phyloP scores from a whole-genome alignment of 2,329 filamentous ascomycete genomes.

The Metarhizium rileyi region DNA sequence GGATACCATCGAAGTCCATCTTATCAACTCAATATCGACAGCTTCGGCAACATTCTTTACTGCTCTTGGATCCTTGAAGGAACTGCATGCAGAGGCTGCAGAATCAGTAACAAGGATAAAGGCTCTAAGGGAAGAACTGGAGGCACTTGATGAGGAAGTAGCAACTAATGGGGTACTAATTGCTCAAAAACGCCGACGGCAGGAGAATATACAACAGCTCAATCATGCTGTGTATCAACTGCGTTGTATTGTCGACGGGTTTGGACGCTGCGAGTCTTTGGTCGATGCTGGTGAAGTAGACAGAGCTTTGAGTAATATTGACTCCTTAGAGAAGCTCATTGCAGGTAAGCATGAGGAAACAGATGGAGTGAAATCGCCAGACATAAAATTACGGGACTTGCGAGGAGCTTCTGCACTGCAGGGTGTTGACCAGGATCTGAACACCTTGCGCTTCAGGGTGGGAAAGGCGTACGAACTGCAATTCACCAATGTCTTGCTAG shows the following conservation, averaged over 20 bases:
- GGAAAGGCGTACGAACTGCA: conserved; percentile 78
- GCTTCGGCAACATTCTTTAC: conserved; percentile 96
- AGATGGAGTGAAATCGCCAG: conserved; percentile 18
- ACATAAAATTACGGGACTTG: conserved; percentile 51
- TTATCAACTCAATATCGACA: conserved; percentile 92
- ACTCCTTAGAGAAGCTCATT: conserved; percentile 69
- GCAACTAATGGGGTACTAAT: conserved; percentile 77
- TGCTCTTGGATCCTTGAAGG: conserved; percentile 79
- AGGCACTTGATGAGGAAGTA: conserved; percentile 76
- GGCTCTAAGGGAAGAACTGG: conserved; percentile 65
- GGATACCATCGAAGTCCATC: conserved; percentile 95
- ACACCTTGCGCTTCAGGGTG: conserved; percentile 66
- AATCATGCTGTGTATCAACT: conserved; percentile 78
- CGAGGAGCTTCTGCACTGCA: conserved; percentile 69
- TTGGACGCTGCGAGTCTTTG: conserved; percentile 67
- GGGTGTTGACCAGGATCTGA: conserved; percentile 68
- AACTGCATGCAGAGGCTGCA: conserved; percentile 84
- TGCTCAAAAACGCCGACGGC: conserved; percentile 68
- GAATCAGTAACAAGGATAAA: conserved; percentile 86
- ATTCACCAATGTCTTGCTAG: conserved; percentile 68
- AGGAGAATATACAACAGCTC: conserved; percentile 76
- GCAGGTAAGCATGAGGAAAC: conserved; percentile 51
- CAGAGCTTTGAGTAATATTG: conserved; percentile 66
- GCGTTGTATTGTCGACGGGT: conserved; percentile 63
- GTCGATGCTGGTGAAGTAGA: conserved; percentile 81